Evolutionary conservation across 208 protist species (phyloP).

Genomic region (Wallacemonas sp.): DNA sequence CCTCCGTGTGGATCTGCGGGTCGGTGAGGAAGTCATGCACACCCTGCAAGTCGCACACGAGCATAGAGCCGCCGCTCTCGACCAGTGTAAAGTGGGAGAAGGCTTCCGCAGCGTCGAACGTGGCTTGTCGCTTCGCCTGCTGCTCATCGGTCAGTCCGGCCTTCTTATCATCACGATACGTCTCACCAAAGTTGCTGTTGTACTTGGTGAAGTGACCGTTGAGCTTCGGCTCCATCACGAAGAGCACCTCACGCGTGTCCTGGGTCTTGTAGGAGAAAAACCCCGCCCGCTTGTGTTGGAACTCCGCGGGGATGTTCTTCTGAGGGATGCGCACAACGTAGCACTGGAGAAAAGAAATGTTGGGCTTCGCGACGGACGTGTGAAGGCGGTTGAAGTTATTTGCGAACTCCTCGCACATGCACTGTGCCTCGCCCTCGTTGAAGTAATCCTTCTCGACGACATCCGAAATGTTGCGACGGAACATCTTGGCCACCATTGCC

Average conservation of each 20-base stretch:
- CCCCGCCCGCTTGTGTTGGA: slow-evolving; percentile 35
- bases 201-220: slow-evolving; percentile 84
- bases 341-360: slow-evolving; percentile 86
- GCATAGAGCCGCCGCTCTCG: slow-evolving; percentile 63
- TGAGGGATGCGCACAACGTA: slow-evolving; percentile 72
- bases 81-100: slow-evolving; percentile 85
- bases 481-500: slow-evolving; percentile 85
- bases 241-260: slow-evolving; percentile 68
- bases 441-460: slow-evolving; percentile 87
- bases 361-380: slow-evolving; percentile 39
- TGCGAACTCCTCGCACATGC: slow-evolving; percentile 83
- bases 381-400: slow-evolving; percentile 79
- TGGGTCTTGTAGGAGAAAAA: slow-evolving; percentile 80
- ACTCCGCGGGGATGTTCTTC: slow-evolving; percentile 46
- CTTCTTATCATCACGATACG: slow-evolving; percentile 67
- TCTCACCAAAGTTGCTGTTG: slow-evolving; percentile 88
- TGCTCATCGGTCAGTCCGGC: slow-evolving; percentile 34
- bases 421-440: slow-evolving; percentile 84
- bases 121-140: slow-evolving; percentile 37
- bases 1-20: slow-evolving; percentile 83
- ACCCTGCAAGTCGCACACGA: slow-evolving; percentile 83
- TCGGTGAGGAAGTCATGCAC: slow-evolving; percentile 83
- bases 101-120: slow-evolving; percentile 81
- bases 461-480: slow-evolving; percentile 62
- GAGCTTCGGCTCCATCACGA: slow-evolving; percentile 90